phyloP scores from a whole-genome alignment of 768 basidiomycete species.

The Lactarius quietus region DNA sequence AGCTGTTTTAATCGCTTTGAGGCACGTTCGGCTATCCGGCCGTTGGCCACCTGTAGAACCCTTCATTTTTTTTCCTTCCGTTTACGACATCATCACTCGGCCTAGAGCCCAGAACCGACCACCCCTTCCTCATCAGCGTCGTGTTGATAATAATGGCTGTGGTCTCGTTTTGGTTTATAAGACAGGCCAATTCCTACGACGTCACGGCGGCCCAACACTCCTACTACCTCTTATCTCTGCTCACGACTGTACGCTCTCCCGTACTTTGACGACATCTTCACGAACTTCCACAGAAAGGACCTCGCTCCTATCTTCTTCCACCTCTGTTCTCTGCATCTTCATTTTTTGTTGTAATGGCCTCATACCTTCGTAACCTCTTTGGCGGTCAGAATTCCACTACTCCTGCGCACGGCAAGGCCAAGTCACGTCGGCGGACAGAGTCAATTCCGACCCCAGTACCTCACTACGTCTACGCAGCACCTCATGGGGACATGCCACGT shows the following conservation, averaged over 20 bases:
- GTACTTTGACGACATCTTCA: slow-evolving; percentile 14
- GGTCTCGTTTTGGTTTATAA: slow-evolving; percentile 20
- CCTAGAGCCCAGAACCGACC: slow-evolving; percentile 21
- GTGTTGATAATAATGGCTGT: slow-evolving; percentile 5
- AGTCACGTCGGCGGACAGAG: slow-evolving; percentile 43
- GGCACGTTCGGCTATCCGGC: slow-evolving; percentile 18
- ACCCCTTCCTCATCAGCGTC: slow-evolving; percentile 11
- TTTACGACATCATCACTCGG: slow-evolving; percentile 19
- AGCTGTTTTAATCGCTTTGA: slow-evolving; percentile 8
- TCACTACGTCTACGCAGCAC: slow-evolving; percentile 29
- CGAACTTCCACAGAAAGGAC: slow-evolving; percentile 5
- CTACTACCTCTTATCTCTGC: neutral
- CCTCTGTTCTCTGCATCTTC: neutral
- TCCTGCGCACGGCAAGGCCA: slow-evolving; percentile 34
- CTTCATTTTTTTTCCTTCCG: slow-evolving; percentile 10
- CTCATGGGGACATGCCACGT: slow-evolving; percentile 18
- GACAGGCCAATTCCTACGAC: neutral
- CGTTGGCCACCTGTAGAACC: slow-evolving; percentile 6
- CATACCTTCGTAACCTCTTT: slow-evolving; percentile 49
- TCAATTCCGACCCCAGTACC: slow-evolving; percentile 36
- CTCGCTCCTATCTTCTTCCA: slow-evolving; percentile 1
- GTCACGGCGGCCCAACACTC: slow-evolving; percentile 8
- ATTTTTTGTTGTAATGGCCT: slow-evolving; percentile 38
- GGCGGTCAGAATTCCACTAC: slow-evolving; percentile 30
- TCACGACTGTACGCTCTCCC: slow-evolving; percentile 10